These are phyloP conservation scores for Zygoascus ofunaensis DNA, from an alignment of 805 yeast genomes.

Conservation along the genomic window DNA sequence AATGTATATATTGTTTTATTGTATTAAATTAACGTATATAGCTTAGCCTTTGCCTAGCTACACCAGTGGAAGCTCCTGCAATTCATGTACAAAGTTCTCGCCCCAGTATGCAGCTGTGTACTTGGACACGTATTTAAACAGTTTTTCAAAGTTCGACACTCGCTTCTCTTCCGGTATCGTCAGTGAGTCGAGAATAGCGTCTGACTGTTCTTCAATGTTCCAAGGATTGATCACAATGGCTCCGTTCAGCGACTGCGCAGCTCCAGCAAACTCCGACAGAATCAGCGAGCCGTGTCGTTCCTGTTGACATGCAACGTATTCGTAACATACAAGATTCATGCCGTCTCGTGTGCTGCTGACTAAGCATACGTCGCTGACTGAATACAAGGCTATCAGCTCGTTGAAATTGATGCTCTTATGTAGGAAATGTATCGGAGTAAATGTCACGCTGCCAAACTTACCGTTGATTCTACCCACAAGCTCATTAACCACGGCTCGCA, in stretches of 20 bases:
- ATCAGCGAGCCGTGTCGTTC: conserved; percentile 79
- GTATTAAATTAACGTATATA: not conserved
- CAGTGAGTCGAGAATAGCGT: conserved; percentile 75
- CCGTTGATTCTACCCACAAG: conserved; percentile 96
- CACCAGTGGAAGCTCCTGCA: conserved; percentile 26
- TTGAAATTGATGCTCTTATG: conserved; percentile 87
- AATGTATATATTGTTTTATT: not conserved
- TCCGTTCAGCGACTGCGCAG: conserved; percentile 97
- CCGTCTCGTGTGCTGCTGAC: conserved; percentile 97
- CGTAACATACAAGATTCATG: conserved; percentile 94
- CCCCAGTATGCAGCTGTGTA: conserved; percentile 98
- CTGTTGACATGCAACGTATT: conserved; percentile 92
- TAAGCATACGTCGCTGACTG: conserved; percentile 79
- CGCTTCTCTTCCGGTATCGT: conserved; percentile 79
- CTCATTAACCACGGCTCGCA: conserved; percentile 91
- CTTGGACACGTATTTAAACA: conserved; percentile 81
- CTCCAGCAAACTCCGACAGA: conserved; percentile 94
- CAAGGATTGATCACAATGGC: conserved; percentile 93
- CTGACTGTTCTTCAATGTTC: conserved; percentile 92
- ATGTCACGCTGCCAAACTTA: conserved; percentile 90
- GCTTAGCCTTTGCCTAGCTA: not conserved
- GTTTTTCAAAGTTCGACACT: conserved; percentile 65
- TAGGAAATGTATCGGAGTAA: conserved; percentile 94
- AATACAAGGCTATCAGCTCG: conserved; percentile 81
- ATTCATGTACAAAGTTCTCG: conserved; percentile 84